Evolutionary conservation across 768 basidiomycete genomes (phyloP).

Genomic region (Pleurotus tuber-regium): DNA sequence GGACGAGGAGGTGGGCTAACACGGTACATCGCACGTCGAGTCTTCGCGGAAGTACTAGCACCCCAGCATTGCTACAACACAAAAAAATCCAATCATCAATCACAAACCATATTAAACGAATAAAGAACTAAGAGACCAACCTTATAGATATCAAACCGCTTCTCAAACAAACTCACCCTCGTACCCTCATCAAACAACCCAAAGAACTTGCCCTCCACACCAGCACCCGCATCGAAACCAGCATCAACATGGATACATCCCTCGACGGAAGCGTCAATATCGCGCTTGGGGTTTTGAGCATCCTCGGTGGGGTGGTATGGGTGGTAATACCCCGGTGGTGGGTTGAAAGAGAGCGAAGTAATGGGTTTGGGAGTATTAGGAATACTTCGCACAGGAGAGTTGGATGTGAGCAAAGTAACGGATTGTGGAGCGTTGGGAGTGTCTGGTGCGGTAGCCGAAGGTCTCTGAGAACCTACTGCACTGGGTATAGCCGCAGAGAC

Average conservation of each 20-base stretch:
- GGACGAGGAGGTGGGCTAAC: background rate
- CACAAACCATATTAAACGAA: background rate
- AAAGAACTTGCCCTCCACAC: slow-evolving; percentile 38
- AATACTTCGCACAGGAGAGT: too few species aligned
- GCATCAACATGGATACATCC: slow-evolving; percentile 35
- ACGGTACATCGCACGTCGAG: slow-evolving; percentile 1
- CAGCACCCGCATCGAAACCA: slow-evolving; percentile 34
- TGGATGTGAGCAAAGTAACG: too few species aligned
- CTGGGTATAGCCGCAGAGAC: too few species aligned
- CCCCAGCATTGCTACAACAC: slow-evolving; percentile 3
- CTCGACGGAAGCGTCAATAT: slow-evolving; percentile 11
- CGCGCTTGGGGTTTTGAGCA: background rate
- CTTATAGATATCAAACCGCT: slow-evolving; percentile 36
- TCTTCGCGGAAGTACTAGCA: slow-evolving; percentile 1
- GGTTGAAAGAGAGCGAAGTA: too few species aligned
- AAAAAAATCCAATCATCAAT: background rate
- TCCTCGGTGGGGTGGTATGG: background rate
- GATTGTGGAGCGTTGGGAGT: too few species aligned
- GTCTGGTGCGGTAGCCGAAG: too few species aligned
- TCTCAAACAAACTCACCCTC: slow-evolving; percentile 30
- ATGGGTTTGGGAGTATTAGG: too few species aligned
- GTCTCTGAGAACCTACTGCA: too few species aligned
- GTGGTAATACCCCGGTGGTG: background rate
- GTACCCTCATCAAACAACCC: slow-evolving; percentile 33
- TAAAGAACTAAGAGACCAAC: slow-evolving; percentile 15